Percentiles rank a stretch among this genome's conserved stretches.
Evolutionary conservation across 441 rosid genomes (phyloP).

Genomic region (Biscutella auriculata): DNA sequence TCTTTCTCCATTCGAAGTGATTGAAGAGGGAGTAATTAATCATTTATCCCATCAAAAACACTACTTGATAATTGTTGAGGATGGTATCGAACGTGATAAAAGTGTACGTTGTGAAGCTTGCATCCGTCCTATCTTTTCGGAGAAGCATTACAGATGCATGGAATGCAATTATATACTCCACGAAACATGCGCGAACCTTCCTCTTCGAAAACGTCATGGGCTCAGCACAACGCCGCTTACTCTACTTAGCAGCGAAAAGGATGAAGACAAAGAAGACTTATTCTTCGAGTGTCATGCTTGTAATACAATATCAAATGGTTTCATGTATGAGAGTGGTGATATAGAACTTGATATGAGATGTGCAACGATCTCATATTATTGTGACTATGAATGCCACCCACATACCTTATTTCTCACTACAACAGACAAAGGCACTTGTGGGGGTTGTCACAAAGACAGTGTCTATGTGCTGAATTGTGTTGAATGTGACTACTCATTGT

Average conservation of each 20-base stretch:
- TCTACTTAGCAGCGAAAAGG: too few relatives aligned
- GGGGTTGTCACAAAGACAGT: neutral
- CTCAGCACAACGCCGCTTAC: too few relatives aligned
- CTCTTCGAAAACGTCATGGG: neutral
- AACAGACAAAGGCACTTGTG: neutral
- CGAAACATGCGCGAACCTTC: constrained; percentile 11
- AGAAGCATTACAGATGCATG: neutral
- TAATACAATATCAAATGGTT: neutral
- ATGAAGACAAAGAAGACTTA: too few relatives aligned
- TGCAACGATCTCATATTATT: neutral
- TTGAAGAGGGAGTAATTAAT: neutral
- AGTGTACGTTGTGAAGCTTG: neutral
- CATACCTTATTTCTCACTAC: neutral
- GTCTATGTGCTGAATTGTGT: neutral
- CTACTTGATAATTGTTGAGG: neutral
- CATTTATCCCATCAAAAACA: constrained; percentile 2
- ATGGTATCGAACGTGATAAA: neutral
- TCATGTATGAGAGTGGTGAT: neutral
- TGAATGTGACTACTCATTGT: neutral
- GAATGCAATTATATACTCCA: neutral
- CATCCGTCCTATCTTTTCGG: neutral
- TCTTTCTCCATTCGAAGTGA: neutral
- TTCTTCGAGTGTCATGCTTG: neutral
- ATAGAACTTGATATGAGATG: neutral
- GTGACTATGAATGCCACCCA: neutral